These are phyloP conservation scores for Prillingera fragicola DNA, from an alignment of 1,284 basidiomycete species.

Conservation along the genomic window DNA sequence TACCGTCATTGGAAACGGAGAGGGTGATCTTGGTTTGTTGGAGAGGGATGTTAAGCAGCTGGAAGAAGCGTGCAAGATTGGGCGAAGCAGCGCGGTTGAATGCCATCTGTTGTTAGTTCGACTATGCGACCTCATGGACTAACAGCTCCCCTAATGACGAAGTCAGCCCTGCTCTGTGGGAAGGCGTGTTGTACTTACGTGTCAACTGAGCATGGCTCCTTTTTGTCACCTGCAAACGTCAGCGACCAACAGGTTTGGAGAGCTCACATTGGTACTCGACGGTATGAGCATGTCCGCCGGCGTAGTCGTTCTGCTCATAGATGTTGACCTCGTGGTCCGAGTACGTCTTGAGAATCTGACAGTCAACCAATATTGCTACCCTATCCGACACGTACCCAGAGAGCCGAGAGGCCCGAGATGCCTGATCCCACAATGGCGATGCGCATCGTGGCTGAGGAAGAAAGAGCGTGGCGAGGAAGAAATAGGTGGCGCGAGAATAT, in stretches of 20 bases:
- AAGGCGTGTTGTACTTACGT: conserved; percentile 33
- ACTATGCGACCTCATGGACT: no score
- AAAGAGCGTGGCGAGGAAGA: no score
- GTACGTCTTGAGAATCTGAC: conserved; percentile 64
- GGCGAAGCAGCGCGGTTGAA: conserved; percentile 74
- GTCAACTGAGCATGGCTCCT: conserved; percentile 58
- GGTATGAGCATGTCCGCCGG: conserved; percentile 76
- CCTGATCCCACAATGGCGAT: conserved; percentile 75
- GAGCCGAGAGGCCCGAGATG: conserved; percentile 67
- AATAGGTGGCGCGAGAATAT: no score
- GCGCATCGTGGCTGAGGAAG: conserved; percentile 29
- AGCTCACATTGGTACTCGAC: conserved; percentile 54
- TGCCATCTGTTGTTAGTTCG: conserved; percentile 59
- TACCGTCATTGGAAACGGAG: conserved; percentile 60
- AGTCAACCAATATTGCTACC: neutral
- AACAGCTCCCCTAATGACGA: no score
- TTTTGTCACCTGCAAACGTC: conserved; percentile 42
- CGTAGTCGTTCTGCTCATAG: conserved; percentile 63
- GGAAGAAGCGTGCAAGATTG: conserved; percentile 69
- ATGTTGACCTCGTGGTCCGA: conserved; percentile 73
- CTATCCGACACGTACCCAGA: conserved; percentile 57
- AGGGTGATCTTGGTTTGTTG: conserved; percentile 72
- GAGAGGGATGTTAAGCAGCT: conserved; percentile 52
- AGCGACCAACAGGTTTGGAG: neutral
- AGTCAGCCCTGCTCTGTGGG: neutral